These are phyloP conservation scores for Ganoderma resinaceum DNA, from an alignment of 1,284 basidiomycete genomes.

Conservation along the genomic window DNA sequence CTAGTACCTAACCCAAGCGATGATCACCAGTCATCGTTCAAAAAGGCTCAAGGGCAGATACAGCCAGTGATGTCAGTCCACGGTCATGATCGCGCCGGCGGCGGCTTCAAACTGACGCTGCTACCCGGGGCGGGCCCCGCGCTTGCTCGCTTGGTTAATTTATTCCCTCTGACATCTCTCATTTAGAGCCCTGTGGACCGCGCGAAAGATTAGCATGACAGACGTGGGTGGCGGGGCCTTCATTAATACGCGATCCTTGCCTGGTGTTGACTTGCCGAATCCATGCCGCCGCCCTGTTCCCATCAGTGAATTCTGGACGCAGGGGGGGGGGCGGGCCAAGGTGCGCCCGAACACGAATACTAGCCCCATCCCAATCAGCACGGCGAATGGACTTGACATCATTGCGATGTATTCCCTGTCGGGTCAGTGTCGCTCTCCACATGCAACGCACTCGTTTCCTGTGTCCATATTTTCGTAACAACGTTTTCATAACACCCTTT, in stretches of 20 bases:
- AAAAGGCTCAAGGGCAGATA: background rate
- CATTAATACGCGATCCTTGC: background rate
- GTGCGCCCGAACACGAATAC: background rate
- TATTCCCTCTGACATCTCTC: background rate
- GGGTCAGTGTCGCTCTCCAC: background rate
- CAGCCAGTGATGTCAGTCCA: background rate
- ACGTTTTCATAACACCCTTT: background rate
- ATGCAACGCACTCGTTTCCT: background rate
- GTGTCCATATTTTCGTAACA: background rate
- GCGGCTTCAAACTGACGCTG: background rate
- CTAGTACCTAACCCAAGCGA: background rate
- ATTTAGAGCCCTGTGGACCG: background rate
- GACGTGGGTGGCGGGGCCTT: background rate
- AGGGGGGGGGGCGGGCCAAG: background rate
- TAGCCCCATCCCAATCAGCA: background rate
- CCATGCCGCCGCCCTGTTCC: background rate
- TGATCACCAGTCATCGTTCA: background rate
- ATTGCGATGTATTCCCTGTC: background rate
- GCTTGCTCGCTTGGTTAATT: background rate
- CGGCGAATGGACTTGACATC: background rate
- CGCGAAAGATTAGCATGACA: slow-evolving; percentile 2
- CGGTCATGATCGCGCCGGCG: background rate
- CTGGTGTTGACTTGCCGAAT: background rate
- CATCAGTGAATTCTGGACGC: background rate
- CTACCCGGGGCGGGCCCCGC: background rate